phyloP scores from a whole-genome alignment of 2,329 filamentous ascomycete genomes.

The Leptographium galeiforme region DNA sequence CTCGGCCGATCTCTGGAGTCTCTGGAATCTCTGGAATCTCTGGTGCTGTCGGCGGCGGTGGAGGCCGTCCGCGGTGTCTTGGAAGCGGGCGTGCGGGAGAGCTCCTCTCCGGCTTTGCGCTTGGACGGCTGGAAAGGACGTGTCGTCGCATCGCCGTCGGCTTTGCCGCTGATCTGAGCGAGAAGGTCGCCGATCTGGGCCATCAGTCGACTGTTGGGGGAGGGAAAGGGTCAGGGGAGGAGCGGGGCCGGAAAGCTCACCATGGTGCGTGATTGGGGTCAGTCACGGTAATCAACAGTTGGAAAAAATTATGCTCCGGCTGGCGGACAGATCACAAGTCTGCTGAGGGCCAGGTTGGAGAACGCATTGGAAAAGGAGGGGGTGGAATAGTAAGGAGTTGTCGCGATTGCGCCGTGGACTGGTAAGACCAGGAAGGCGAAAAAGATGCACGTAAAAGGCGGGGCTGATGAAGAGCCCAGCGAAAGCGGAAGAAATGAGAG shows the following conservation, averaged over 20 bases:
- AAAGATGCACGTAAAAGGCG: no score
- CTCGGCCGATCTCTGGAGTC: neutral
- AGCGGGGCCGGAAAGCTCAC: neutral
- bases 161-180: conserved; percentile 46
- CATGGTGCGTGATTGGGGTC: neutral
- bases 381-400: neutral
- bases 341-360: neutral
- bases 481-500: no score
- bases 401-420: neutral
- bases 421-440: no score
- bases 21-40: neutral
- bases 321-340: neutral
- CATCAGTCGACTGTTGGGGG: neutral
- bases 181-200: conserved; percentile 41
- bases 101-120: conserved; percentile 43
- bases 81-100: conserved; percentile 20
- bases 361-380: neutral
- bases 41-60: neutral
- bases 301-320: neutral
- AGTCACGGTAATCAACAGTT: neutral
- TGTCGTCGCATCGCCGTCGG: conserved; percentile 25
- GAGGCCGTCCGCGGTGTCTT: conserved; percentile 28
- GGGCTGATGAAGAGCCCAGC: no score
- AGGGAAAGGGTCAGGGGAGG: neutral
- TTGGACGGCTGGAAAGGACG: conserved; percentile 27